Evolutionary conservation across 176 grass and related monocot species (phyloP), one percentile per base, ranked within the genome.

Genomic region (Aegilops longissima): DNA sequence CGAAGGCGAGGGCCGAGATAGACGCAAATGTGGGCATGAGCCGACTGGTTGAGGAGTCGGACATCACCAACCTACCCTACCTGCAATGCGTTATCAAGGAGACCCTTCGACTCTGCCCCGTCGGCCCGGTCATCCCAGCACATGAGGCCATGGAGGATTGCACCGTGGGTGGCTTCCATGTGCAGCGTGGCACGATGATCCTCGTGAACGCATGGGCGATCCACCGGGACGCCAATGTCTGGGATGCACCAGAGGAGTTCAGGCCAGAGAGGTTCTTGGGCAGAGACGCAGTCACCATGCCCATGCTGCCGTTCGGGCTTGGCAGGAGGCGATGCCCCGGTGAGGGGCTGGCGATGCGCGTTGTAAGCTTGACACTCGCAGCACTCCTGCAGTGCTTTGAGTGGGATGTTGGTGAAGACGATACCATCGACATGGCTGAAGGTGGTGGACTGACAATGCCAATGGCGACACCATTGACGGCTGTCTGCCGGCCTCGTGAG

Each of bases 331-430:
- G 84, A 18, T 97, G 94, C 38, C 89, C 90, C 1, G 94, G 94
- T 6, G 94, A 97, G 18, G 85, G 79, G 2, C 51, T 97, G 25
- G 90, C 92, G 0, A 17, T 89, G 78, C 83, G 89, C 5, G 39
- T 92, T 1, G 47, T 97, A 4, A 16, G 82, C 35, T 16, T 91
- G 71, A 66, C 88, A 9, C n/a, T 94, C 20, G 95, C 89, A 11
- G 82, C 86, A 5, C 73, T 94, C 23, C 1, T 97, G 45, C 92
- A 97, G 21, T 97, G 92, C 85, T 97, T 97, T 61, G 90, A 97
- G 25, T 94, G 92, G 92, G 83, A 77, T 5, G 35, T 73, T 1
- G 33, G 20, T 4, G 72, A 65, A 9, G 83, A 17, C 6, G 18
- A 45, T 13, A 76, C 34, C 35, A 12, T 92, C 23, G 90, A 94